These are phyloP conservation scores for Ganoderma boninense DNA, from an alignment of 1,284 basidiomycete species.

Conservation along the genomic window DNA sequence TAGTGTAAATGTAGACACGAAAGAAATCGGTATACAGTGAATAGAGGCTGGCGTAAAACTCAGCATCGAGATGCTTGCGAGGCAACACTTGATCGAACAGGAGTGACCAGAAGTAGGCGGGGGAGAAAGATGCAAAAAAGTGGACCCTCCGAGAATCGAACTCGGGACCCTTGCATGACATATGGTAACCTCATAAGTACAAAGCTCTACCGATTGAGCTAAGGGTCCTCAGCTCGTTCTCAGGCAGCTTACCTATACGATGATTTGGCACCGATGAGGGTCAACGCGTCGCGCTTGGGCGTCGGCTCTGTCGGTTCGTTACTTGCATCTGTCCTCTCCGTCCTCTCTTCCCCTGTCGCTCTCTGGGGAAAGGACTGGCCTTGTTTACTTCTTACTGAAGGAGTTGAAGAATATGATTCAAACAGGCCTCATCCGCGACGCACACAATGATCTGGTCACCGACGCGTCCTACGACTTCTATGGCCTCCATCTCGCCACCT, in stretches of 20 bases:
- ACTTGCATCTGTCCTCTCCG: too few species aligned
- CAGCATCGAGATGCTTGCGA: too few species aligned
- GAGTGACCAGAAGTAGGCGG: too few species aligned
- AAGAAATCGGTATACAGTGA: neutral
- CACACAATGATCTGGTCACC: conserved; percentile 82
- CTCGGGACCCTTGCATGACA: conserved; percentile 55
- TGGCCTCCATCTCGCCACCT: conserved; percentile 81
- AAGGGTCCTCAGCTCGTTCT: conserved; percentile 45
- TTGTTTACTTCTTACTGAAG: neutral
- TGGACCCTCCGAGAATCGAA: conserved; percentile 59
- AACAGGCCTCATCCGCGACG: conserved; percentile 75
- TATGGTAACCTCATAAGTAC: conserved; percentile 54
- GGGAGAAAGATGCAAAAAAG: conserved; percentile 19
- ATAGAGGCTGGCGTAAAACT: too few species aligned
- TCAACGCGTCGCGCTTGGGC: neutral
- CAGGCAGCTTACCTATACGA: neutral
- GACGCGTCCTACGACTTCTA: conserved; percentile 92
- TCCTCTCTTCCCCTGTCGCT: too few species aligned
- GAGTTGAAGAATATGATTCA: conserved; percentile 63
- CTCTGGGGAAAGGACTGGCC: neutral
- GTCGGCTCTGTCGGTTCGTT: neutral
- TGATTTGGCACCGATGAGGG: neutral
- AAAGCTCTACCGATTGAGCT: conserved; percentile 59
- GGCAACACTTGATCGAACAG: too few species aligned
- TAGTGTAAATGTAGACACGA: neutral